These are phyloP conservation scores for Chimonanthus praecox DNA, from an alignment of 164 flowering plant species.

Conservation along the genomic window DNA sequence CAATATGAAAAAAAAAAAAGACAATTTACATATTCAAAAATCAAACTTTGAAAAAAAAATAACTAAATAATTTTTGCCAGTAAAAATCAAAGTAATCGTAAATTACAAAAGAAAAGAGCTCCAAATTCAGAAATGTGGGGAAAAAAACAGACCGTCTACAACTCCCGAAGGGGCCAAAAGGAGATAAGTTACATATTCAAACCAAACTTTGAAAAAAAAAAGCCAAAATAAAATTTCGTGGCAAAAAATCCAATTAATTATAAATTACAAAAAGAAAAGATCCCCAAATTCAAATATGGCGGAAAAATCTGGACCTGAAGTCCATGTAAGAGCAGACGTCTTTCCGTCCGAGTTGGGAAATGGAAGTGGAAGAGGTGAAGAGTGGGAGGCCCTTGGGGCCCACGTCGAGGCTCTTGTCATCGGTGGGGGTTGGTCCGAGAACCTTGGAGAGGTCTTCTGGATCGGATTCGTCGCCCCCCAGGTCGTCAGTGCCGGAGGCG, in stretches of 20 bases:
- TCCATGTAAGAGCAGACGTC: conserved; percentile 61
- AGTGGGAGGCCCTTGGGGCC: conserved; percentile 70
- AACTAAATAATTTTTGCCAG: no score
- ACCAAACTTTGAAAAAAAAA: background rate
- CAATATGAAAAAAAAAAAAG: background rate
- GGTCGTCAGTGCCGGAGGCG: background rate
- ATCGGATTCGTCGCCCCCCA: conserved; percentile 9
- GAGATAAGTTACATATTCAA: background rate
- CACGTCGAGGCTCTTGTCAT: conserved; percentile 54
- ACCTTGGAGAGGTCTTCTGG: conserved; percentile 19
- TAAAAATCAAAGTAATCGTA: no score
- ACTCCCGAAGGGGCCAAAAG: background rate
- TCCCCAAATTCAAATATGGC: background rate
- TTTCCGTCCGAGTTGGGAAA: conserved; percentile 50
- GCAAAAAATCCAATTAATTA: background rate
- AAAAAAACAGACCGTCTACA: background rate
- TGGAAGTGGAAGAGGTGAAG: conserved; percentile 49
- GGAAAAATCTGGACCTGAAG: conserved; percentile 37
- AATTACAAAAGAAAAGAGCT: no score
- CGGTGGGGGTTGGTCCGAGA: conserved; percentile 28
- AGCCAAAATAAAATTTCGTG: background rate
- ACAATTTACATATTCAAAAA: background rate
- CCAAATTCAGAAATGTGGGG: no score
- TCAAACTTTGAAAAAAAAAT: background rate
- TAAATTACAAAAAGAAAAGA: background rate